phyloP scores from a whole-genome alignment of 805 yeast genomes.

The Dipodascopsis uninucleata region DNA sequence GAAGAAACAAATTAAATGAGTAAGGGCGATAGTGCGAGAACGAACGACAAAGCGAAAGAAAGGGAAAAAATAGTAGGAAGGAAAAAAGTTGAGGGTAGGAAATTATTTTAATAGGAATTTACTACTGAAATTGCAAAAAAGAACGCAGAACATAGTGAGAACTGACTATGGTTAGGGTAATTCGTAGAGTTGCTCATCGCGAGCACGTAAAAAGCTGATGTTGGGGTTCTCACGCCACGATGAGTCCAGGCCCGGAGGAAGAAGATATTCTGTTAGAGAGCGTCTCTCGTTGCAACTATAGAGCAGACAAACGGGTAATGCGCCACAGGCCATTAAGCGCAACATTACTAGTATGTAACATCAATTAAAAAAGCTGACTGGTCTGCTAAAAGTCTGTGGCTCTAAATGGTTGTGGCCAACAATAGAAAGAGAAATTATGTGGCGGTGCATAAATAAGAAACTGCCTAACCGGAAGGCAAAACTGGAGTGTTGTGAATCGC shows the following conservation, averaged over 20 bases:
- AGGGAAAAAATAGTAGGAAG: conserved; percentile 3
- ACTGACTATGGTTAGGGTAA: conserved; percentile 10
- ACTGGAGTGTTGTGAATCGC: not conserved
- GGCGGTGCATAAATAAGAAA: too few relatives aligned
- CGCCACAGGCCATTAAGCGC: not conserved
- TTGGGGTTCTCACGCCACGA: too few relatives aligned
- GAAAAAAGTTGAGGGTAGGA: not conserved
- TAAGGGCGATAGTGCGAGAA: not conserved
- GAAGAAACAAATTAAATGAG: not conserved
- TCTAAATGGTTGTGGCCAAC: too few relatives aligned
- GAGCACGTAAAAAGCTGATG: too few relatives aligned
- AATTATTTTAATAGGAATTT: conserved; percentile 3
- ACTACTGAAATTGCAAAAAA: conserved; percentile 5
- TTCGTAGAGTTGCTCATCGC: not conserved
- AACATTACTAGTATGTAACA: not conserved
- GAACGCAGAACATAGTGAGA: conserved; percentile 3
- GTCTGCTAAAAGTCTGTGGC: too few relatives aligned
- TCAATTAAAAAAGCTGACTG: conserved; percentile 1
- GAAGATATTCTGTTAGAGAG: not conserved
- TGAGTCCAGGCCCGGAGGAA: not conserved
- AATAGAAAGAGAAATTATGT: too few relatives aligned
- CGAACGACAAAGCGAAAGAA: too few relatives aligned
- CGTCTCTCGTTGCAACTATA: not conserved
- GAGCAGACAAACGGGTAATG: not conserved
- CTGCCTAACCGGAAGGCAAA: conserved; percentile 1